Base-by-base conservation (phyloP, 148 eudicot species). In the Drosera capensis region DNA sequence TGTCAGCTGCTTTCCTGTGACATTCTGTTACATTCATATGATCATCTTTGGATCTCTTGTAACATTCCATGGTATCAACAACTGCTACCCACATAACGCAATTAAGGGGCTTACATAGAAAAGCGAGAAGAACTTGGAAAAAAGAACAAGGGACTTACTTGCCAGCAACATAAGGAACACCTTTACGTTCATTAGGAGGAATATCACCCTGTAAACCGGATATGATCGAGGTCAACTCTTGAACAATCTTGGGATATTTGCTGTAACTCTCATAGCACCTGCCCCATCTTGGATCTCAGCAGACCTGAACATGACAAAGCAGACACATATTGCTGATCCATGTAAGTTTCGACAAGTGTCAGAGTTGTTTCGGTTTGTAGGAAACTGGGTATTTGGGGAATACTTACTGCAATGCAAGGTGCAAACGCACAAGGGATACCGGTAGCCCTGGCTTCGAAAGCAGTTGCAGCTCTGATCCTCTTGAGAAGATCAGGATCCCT, bases 221-320 rank as follows among this genome's bases (percentile, higher is more conserved):
- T 48, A 86, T 71, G 1, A 86, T 63, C 34, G 70, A 58, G 15
- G 86, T 86, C 95, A 86, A 77, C 43, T 63, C 56, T 60, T 67
- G 76, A 38, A 86, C 95, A 26, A 86, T 43, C 36, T 66, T 66
- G 17, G 68, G 85, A 56, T 85, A 82, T 69, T 85, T 92, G 22
- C 95, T 71, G 39, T 77, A 85, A 64, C 92, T 86, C 55, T 86
- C 95, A 41, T 59, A 78, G 34, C 95, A 86, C 26, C 95, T 72
- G 7, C 92, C 92, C 95, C 95, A 86, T 64, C 95, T 78, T 8
- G 92, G 92, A 68, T 86, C 95, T 49, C 95, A 70, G 24, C 95
- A 85, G 0, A 80, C 95, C 95, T 85, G 2, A 16, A 17, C 16
- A 18, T 2, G n/a, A n/a, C 24, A 42, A 38, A 17, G 4, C 14